Evolutionary conservation across 1,139 yeast species (phyloP), one percentile per base, ranked within the genome.

Genomic region (Diutina rugosa): DNA sequence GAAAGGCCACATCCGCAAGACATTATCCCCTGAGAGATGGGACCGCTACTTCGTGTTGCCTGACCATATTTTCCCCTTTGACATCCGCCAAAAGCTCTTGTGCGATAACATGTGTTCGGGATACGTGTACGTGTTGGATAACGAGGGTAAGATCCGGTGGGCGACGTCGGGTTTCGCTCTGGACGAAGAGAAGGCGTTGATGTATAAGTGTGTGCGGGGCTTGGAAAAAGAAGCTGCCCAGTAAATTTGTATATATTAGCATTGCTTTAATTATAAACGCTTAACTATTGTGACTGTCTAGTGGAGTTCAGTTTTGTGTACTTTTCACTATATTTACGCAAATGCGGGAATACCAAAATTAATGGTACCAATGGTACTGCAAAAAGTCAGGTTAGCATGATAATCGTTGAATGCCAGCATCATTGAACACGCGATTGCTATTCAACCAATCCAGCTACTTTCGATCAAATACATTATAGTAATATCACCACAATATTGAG

Each of bases 101-200:
- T 80, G 93, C 62, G 85, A 84, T 59, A 93, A 93, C 67, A 79
- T 81, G 54, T 87, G 87, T 62, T 82, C 95, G 0, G 98, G 99
- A 0, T 91, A 89, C 66, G 74, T 90, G 9, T 87, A 90, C 63
- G 73, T 93, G 18, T 77, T 93, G 46, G 99, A 93, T 64, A 74
- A 75, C 18, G 73, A 82, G 16, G 86, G 88, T 56, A 84, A 79
- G 63, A 84, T 93, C 55, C 76, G 99, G 63, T 93, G 98, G 98
- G 93, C 91, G 16, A 89, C 91, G 1, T 82, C 95, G 65, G 99
- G 99, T 1, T 79, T 78, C 55, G 86, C 96, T 3, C 75, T 76
- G 18, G 82, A 79, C 10, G 77, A 78, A 46, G 98, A 91, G 62
- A 70, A 74, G 55, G 70, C 72, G n/a, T 71, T 80, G 41, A 69